phyloP scores from a whole-genome alignment of 768 basidiomycete genomes.

The Kwoniella mangroviensis region DNA sequence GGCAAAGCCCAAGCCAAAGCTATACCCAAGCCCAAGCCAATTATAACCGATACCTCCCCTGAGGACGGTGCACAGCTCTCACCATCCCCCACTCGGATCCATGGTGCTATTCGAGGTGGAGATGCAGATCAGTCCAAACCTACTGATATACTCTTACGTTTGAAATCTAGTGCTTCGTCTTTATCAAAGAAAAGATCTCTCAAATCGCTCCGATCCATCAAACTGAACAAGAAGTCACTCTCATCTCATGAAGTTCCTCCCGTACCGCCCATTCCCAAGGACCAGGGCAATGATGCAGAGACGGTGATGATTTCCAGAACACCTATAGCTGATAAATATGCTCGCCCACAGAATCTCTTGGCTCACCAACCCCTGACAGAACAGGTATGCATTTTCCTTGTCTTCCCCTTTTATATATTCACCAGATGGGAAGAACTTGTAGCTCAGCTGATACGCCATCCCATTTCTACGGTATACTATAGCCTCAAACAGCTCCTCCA shows the following conservation, averaged over 20 bases:
- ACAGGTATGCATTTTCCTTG: not conserved
- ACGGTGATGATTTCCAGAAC: not conserved
- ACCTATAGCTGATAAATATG: slow-evolving; percentile 6
- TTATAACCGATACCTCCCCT: not conserved
- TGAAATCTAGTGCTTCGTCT: not conserved
- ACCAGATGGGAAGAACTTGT: too few species aligned
- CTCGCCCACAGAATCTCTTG: not conserved
- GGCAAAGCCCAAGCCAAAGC: not conserved
- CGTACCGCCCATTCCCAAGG: not conserved
- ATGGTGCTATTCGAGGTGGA: not conserved
- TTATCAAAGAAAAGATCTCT: not conserved
- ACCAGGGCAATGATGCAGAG: not conserved
- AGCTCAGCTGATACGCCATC: too few species aligned
- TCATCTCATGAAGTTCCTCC: not conserved
- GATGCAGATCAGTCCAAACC: not conserved
- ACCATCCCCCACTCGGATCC: not conserved
- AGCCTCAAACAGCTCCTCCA: slow-evolving; percentile 1
- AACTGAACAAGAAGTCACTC: not conserved
- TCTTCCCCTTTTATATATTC: too few species aligned
- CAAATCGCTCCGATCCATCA: slow-evolving; percentile 1
- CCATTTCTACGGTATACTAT: not conserved
- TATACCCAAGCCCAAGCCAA: not conserved
- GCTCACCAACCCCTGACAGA: not conserved
- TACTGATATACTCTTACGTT: not conserved
- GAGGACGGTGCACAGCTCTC: not conserved